Conservation (phyloP, 2,329 filamentous ascomycete genomes). For the Paraphoma chrysanthemicola region DNA sequence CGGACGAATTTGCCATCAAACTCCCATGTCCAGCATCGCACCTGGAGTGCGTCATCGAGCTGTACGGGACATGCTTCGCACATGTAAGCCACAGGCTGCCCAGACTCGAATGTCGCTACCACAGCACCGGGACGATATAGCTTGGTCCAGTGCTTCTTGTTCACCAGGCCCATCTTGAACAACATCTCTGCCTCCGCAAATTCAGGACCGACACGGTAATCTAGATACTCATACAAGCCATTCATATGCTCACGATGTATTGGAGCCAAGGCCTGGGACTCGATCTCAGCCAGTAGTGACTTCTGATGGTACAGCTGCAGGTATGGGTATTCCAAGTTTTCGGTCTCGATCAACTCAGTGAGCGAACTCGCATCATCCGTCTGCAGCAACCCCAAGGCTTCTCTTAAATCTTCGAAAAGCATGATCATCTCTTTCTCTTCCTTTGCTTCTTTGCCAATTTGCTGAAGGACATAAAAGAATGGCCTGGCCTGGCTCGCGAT, state of each 20-base stretch:
- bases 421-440: neutral
- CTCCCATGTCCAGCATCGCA: slow-evolving; percentile 8
- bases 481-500: neutral
- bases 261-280: no score
- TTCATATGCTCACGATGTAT: neutral
- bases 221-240: neutral
- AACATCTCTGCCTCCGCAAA: slow-evolving; percentile 5
- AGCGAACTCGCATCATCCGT: no score
- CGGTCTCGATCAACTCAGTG: neutral
- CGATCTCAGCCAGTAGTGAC: neutral
- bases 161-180: slow-evolving; percentile 1
- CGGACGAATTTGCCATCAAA: slow-evolving; percentile 7
- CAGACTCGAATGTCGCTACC: neutral
- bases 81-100: slow-evolving; percentile 2
- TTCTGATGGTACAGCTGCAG: slow-evolving; percentile 1
- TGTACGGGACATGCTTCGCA: neutral
- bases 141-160: slow-evolving; percentile 7
- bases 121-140: slow-evolving; percentile 3
- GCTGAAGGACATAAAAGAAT: slow-evolving; percentile 2
- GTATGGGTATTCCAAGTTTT: neutral
- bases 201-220: neutral
- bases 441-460: neutral
- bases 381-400: neutral
- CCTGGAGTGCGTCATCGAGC: neutral
- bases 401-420: neutral